A percentile compares a stretch with the other conserved stretches of the same genome.
These are phyloP conservation scores for Phialophora chinensis DNA, from an alignment of 2,329 filamentous ascomycete genomes.

Conservation along the genomic window DNA sequence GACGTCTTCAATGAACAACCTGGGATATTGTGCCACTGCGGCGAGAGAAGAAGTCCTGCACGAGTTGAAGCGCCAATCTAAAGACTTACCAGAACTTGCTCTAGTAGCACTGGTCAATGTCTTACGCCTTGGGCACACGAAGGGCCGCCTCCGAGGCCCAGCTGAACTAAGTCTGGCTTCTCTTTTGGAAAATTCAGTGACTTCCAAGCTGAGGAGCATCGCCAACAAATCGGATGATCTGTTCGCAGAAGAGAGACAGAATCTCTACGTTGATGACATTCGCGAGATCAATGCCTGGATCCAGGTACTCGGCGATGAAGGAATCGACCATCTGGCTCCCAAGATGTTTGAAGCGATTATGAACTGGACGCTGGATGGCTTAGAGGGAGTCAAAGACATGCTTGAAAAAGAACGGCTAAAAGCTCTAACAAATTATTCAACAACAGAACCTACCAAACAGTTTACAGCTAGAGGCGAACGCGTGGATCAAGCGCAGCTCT, in stretches of 20 bases:
- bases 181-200: constrained; percentile 20
- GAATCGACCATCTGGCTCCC: neutral
- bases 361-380: constrained; percentile 59
- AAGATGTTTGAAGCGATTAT: constrained; percentile 33
- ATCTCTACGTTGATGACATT: constrained; percentile 86
- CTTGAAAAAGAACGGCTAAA: constrained; percentile 8
- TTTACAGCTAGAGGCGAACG: neutral
- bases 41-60: constrained; percentile 51
- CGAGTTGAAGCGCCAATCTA: constrained; percentile 46
- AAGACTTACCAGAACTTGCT: constrained; percentile 38
- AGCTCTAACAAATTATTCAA: neutral
- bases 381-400: constrained; percentile 42
- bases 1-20: constrained; percentile 28
- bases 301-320: constrained; percentile 50
- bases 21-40: constrained; percentile 56
- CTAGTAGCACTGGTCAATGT: constrained; percentile 41
- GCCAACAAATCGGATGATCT: constrained; percentile 63
- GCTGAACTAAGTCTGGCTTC: constrained; percentile 55
- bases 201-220: constrained; percentile 21
- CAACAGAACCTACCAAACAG: neutral
- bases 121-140: constrained; percentile 43
- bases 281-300: constrained; percentile 75
- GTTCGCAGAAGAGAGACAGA: constrained; percentile 90
- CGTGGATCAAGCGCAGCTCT: constrained; percentile 64
- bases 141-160: constrained; percentile 50